Conservation (phyloP, 164 flowering plant genomes). For the Warburgia ugandensis region DNA sequence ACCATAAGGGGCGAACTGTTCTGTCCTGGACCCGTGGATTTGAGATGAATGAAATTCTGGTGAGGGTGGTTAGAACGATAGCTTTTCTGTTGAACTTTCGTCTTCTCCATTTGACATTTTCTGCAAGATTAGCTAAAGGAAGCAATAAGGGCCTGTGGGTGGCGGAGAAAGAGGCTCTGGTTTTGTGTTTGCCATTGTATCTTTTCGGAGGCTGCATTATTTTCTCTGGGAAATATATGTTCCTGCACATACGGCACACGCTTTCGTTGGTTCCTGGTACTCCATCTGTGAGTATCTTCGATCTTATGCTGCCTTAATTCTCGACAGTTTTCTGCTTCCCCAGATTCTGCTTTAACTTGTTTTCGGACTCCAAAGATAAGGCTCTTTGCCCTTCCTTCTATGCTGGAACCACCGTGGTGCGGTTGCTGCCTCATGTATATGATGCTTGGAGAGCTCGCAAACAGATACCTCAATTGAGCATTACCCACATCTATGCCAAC, state of each 20-base stretch:
- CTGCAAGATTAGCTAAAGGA: constrained; percentile 26
- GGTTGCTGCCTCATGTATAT: constrained; percentile 58
- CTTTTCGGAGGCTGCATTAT: constrained; percentile 33
- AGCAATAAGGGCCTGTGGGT: constrained; percentile 22
- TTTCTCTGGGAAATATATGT: constrained; percentile 13
- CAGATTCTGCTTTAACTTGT: constrained; percentile 51
- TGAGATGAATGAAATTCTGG: constrained; percentile 44
- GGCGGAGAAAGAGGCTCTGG: constrained; percentile 37
- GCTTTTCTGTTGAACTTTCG: constrained; percentile 50
- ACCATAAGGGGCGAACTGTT: constrained; percentile 15
- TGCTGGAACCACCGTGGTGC: constrained; percentile 45
- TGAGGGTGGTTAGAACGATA: constrained; percentile 40
- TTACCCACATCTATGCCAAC: constrained; percentile 37
- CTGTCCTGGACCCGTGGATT: constrained; percentile 30
- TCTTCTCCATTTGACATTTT: constrained; percentile 52
- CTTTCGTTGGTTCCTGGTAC: constrained; percentile 3
- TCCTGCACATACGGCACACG: neutral
- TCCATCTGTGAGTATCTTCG: constrained; percentile 33
- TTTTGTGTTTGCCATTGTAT: constrained; percentile 30
- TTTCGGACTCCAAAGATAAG: constrained; percentile 30
- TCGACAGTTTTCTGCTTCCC: constrained; percentile 63
- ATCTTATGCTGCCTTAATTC: constrained; percentile 58
- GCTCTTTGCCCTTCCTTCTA: constrained; percentile 43
- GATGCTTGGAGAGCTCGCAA: constrained; percentile 45
- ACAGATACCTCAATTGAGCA: constrained; percentile 7